Conservation (phyloP, 139 green algal genomes). For the Picochlorum sp. region DNA sequence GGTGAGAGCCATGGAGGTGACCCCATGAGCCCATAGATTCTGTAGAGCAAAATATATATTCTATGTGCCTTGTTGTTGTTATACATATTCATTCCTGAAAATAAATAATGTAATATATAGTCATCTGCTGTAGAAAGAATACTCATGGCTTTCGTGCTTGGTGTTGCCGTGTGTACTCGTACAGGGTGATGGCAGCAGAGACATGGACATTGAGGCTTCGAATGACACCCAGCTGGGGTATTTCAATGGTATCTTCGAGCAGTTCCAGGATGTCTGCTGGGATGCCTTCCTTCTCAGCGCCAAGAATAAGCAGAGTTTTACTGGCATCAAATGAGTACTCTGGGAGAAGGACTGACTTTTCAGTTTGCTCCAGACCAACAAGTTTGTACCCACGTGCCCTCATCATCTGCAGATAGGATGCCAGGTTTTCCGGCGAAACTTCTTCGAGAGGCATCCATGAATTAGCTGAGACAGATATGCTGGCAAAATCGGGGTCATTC, state of each 20-base stretch:
- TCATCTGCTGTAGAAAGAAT: background rate
- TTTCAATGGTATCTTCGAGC: slow-evolving; percentile 82
- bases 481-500: slow-evolving; percentile 48
- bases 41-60: background rate
- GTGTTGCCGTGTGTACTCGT: slow-evolving; percentile 72
- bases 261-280: slow-evolving; percentile 46
- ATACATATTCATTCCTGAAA: background rate
- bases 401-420: slow-evolving; percentile 54
- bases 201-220: slow-evolving; percentile 91
- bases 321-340: slow-evolving; percentile 41
- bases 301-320: slow-evolving; percentile 70
- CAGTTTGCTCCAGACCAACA: slow-evolving; percentile 85
- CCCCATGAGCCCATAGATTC: slow-evolving; percentile 1
- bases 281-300: slow-evolving; percentile 77
- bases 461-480: slow-evolving; percentile 81
- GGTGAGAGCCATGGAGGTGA: background rate
- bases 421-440: slow-evolving; percentile 46
- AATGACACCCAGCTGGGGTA: slow-evolving; percentile 83
- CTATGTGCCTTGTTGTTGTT: no score
- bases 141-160: background rate
- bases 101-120: background rate
- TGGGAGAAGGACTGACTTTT: slow-evolving; percentile 43
- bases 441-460: slow-evolving; percentile 74
- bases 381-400: slow-evolving; percentile 56
- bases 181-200: slow-evolving; percentile 70